Conservation (phyloP, 2,329 filamentous ascomycete genomes). For the Curvularia verruculosa region DNA sequence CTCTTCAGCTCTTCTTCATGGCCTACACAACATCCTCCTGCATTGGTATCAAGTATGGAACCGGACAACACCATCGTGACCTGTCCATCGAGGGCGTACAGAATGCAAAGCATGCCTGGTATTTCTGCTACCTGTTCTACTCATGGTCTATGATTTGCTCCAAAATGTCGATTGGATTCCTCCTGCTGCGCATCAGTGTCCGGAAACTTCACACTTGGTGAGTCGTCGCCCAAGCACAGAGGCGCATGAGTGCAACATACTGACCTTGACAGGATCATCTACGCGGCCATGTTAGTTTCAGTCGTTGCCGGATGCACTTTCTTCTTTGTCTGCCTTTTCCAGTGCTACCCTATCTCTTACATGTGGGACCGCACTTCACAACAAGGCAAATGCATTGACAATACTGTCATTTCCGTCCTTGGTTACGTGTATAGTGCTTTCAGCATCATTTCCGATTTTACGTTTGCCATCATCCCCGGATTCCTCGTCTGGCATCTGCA, state of each 20-base stretch:
- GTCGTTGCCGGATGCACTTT: slow-evolving; percentile 47
- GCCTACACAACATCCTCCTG: slow-evolving; percentile 35
- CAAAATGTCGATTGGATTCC: slow-evolving; percentile 44
- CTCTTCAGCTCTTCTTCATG: slow-evolving; percentile 30
- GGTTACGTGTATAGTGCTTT: slow-evolving; percentile 57
- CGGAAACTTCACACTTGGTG: slow-evolving; percentile 37
- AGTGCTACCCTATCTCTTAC: slow-evolving; percentile 57
- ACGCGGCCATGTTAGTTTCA: slow-evolving; percentile 45
- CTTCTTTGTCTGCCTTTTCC: slow-evolving; percentile 58
- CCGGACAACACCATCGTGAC: slow-evolving; percentile 37
- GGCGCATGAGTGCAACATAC: neutral
- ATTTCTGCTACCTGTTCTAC: slow-evolving; percentile 45
- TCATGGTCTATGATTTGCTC: slow-evolving; percentile 40
- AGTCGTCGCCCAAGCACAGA: neutral
- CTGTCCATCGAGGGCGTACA: slow-evolving; percentile 27
- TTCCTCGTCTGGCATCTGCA: slow-evolving; percentile 59
- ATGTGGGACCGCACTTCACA: slow-evolving; percentile 55
- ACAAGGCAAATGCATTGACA: slow-evolving; percentile 52
- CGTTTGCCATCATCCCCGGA: slow-evolving; percentile 58
- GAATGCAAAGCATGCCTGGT: slow-evolving; percentile 41
- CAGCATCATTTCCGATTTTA: slow-evolving; percentile 56
- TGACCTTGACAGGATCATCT: slow-evolving; percentile 40
- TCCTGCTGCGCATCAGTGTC: slow-evolving; percentile 41
- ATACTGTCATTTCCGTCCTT: slow-evolving; percentile 48
- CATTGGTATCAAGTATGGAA: slow-evolving; percentile 39